Evolutionary conservation across 2,329 filamentous ascomycete species (phyloP), one percentile per base, ranked within the genome.

Genomic region (Alternaria angustiovoidea): DNA sequence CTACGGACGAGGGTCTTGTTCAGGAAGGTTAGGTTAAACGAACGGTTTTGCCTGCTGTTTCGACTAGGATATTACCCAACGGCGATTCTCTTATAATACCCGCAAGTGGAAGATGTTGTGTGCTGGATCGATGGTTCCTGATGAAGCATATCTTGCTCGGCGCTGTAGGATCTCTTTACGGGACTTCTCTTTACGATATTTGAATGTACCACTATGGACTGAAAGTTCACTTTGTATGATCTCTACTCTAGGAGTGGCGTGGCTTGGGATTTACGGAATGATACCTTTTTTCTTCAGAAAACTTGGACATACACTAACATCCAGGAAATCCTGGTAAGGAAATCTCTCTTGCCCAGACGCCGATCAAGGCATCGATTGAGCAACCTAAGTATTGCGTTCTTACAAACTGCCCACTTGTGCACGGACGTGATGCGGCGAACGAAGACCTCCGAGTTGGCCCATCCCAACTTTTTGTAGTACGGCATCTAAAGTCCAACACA

Each of bases 1-100:
- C 65, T 34, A 69, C 74, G 54, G 75, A 78, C 11, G 75, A 78
- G 65, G 75, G 75, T 18, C 57, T 77, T 11, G 70, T 78, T 7
- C 69, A 73, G 64, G 71, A 77, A 48, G 67, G 61, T 18, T 70
- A 47, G 58, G 58, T 47, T 74, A 69, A 49, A 60, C 9, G 18
- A n/a, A 11, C 12, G n/a, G 43, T 16, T 54, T 36, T 30, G 42
- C 51, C 39, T 22, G 20, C 3, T 30, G 6, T 7, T 43, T 53
- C 26, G 18, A 43, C 12, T 18, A 4, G 9, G 5, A 41, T 43
- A 6, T 24, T 2, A 18, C 18, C 14, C 39, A 32, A n/a, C 24
- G 26, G 11, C 8, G 36, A 20, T 46, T 3, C 5, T 30, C 28
- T n/a, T 18, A 46, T 16, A 30, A 49, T 18, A 26, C 12, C 14